Evolutionary conservation across 2,329 filamentous ascomycete species (phyloP), one percentile per base, ranked within the genome.

Genomic region (Colletotrichum falcatum): DNA sequence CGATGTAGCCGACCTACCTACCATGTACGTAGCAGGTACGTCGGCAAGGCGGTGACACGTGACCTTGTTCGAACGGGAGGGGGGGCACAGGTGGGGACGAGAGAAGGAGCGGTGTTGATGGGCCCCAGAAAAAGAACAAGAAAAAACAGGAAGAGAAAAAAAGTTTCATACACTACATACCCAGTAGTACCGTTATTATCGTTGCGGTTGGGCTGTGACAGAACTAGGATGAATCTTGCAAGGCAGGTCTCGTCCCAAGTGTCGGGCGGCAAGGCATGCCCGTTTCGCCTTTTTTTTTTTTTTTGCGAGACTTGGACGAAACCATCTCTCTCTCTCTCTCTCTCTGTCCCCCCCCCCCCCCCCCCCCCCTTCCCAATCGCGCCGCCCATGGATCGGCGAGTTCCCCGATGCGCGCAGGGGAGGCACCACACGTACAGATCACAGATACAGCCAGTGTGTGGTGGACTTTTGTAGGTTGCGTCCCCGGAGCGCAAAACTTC

Each of bases 21-120:
- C n/a, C n/a, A n/a, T n/a, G n/a, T n/a, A n/a, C n/a, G n/a, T n/a
- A n/a, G n/a, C n/a, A n/a, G n/a, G n/a, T n/a, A 48, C 64, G 30
- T 65, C 54, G 54, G 20, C 42, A 48, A 44, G 14, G 30, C n/a
- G 30, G 58, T 66, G 64, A 35, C 64, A 66, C 64, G 64, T 56
- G 35, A 66, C 23, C 28, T 18, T 26, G 35, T 61, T 30, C 30
- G 20, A 53, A 11, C 28, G 12, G 44, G 30, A 61, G 56, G 39
- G 55, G 49, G 33, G 55, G 44, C 8, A 11, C n/a, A n/a, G n/a
- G n/a, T n/a, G n/a, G n/a, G n/a, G n/a, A n/a, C n/a, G n/a, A n/a
- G n/a, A n/a, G 14, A 68, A 69, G 46, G 59, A 48, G 62, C 62
- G 66, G 66, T 66, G 55, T 49, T 70, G 26, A 66, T 48, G 39